phyloP scores from a whole-genome alignment of 805 yeast species.

The Yamadazyma sp. region DNA sequence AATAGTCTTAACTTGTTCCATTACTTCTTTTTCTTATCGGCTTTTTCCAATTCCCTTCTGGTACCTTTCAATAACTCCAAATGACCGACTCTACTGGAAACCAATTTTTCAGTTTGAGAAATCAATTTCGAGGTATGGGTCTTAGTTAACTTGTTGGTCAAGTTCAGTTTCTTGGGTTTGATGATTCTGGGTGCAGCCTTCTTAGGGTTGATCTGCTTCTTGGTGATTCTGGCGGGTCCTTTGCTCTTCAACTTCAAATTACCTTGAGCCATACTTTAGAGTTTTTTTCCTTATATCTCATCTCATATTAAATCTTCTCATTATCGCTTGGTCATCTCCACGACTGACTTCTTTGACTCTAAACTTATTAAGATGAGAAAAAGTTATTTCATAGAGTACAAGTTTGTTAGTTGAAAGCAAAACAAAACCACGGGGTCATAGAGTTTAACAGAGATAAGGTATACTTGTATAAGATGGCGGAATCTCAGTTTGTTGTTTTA shows the following conservation, averaged over 20 bases:
- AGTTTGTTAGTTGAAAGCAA: too few relatives aligned
- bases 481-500: conserved; percentile 39
- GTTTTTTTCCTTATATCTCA: neutral
- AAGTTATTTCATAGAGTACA: too few relatives aligned
- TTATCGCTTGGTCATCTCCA: too few relatives aligned
- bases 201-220: conserved; percentile 60
- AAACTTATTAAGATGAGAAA: too few relatives aligned
- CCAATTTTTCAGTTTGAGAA: conserved; percentile 74
- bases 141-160: conserved; percentile 54
- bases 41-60: conserved; percentile 75
- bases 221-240: conserved; percentile 54
- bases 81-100: conserved; percentile 91
- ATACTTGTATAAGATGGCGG: conserved; percentile 1
- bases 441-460: neutral
- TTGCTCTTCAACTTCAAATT: conserved; percentile 55
- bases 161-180: conserved; percentile 62
- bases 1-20: conserved; percentile 11
- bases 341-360: conserved; percentile 1
- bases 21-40: conserved; percentile 34
- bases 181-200: conserved; percentile 70
- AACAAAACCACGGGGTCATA: too few relatives aligned
- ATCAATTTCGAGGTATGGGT: conserved; percentile 52
- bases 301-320: neutral
- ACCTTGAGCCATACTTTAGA: conserved; percentile 73
- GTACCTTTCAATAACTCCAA: conserved; percentile 88